Percentiles rank a stretch among this genome's conserved stretches.
phyloP scores from a whole-genome alignment of 164 flowering plant species.

The Saururus chinensis region DNA sequence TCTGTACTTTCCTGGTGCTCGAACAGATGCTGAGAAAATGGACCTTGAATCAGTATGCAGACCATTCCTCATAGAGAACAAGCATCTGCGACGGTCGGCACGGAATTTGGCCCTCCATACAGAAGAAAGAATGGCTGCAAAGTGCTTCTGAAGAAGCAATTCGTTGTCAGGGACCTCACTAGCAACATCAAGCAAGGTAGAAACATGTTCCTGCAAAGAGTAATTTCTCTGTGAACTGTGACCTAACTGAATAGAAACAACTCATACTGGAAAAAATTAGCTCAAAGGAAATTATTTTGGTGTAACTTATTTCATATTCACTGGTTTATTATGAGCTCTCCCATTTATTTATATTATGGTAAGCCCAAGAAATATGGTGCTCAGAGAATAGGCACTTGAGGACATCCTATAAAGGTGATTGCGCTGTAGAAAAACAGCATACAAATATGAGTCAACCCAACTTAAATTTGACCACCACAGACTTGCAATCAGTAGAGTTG shows the following conservation, averaged over 20 bases:
- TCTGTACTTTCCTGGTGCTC: constrained; percentile 12
- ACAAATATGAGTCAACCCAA: too few relatives aligned
- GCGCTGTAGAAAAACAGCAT: too few relatives aligned
- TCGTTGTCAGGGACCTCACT: constrained; percentile 68
- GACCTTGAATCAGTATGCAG: constrained; percentile 21
- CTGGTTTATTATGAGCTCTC: too few relatives aligned
- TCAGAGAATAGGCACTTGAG: too few relatives aligned
- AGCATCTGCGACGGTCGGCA: constrained; percentile 12
- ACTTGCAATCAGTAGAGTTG: too few relatives aligned
- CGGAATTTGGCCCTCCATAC: constrained; percentile 52
- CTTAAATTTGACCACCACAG: too few relatives aligned
- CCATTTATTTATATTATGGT: too few relatives aligned
- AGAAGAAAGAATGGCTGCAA: constrained; percentile 74
- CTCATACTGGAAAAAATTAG: background rate
- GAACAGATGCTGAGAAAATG: constrained; percentile 14
- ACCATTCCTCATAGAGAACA: constrained; percentile 23
- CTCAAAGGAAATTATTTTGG: background rate
- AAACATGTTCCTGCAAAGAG: constrained; percentile 55
- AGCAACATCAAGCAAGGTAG: constrained; percentile 46
- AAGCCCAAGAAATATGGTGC: too few relatives aligned
- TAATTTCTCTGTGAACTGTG: background rate
- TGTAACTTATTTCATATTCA: background rate
- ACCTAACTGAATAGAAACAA: background rate
- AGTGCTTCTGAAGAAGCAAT: constrained; percentile 77
- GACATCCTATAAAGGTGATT: too few relatives aligned